These are phyloP conservation scores for Eruca vesicaria DNA, from an alignment of 441 rosid species.

Conservation along the genomic window DNA sequence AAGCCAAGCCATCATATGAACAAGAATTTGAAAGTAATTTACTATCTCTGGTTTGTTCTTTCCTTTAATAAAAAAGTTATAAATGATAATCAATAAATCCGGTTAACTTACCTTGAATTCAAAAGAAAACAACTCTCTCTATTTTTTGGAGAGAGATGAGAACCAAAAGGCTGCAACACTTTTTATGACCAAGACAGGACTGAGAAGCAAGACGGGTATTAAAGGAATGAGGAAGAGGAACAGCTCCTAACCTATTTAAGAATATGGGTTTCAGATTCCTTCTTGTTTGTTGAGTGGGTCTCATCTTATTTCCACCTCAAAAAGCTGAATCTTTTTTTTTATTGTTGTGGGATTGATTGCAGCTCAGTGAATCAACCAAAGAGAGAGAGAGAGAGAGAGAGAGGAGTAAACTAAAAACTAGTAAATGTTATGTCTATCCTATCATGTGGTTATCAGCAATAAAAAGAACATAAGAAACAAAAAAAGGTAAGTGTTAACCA, in stretches of 20 bases:
- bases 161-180: slow-evolving; percentile 34
- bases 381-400: slow-evolving; percentile 11
- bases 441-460: neutral
- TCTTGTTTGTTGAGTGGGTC: slow-evolving; percentile 38
- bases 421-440: slow-evolving; percentile 32
- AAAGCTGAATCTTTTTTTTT: slow-evolving; percentile 27
- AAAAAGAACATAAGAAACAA: neutral
- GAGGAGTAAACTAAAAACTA: neutral
- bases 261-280: slow-evolving; percentile 32
- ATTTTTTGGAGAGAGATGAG: slow-evolving; percentile 21
- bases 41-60: slow-evolving; percentile 25
- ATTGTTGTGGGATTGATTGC: slow-evolving; percentile 30
- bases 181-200: slow-evolving; percentile 40
- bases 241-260: slow-evolving; percentile 32
- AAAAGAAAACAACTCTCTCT: neutral
- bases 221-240: slow-evolving; percentile 34
- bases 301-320: slow-evolving; percentile 37
- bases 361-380: slow-evolving; percentile 9
- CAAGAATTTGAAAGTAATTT: neutral
- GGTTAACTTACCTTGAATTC: slow-evolving; percentile 29
- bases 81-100: slow-evolving; percentile 20
- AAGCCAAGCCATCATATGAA: neutral
- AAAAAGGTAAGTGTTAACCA: slow-evolving; percentile 16
- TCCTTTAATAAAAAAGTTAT: neutral
- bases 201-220: slow-evolving; percentile 21